phyloP scores from a whole-genome alignment of 148 eudicot species.

The Amaranthus hypochondriacus region DNA sequence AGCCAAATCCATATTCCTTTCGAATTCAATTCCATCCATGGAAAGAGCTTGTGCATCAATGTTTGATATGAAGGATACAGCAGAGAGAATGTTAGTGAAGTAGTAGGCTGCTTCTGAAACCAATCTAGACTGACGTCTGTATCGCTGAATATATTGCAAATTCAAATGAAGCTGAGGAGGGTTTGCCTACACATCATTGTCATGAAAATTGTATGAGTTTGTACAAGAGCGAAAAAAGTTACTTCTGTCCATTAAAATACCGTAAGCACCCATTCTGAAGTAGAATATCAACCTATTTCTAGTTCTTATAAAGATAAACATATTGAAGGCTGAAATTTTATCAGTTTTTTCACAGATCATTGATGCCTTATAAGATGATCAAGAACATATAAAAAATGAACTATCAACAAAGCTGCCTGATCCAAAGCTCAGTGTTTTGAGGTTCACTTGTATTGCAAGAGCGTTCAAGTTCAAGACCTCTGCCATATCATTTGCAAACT shows the following conservation, averaged over 20 bases:
- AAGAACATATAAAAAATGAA: background rate
- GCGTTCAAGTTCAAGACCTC: too few relatives aligned
- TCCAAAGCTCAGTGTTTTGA: too few relatives aligned
- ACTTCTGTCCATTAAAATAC: too few relatives aligned
- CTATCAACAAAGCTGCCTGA: background rate
- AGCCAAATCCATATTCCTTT: constrained; percentile 82
- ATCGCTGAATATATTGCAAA: constrained; percentile 81
- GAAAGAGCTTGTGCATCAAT: constrained; percentile 77
- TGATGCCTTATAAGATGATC: background rate
- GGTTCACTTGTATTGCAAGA: too few relatives aligned
- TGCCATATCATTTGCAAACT: too few relatives aligned
- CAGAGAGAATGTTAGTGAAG: constrained; percentile 95
- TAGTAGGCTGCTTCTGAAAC: constrained; percentile 87
- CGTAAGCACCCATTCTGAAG: too few relatives aligned
- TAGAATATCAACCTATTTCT: background rate
- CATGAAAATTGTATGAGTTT: constrained; percentile 7
- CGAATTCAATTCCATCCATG: constrained; percentile 80
- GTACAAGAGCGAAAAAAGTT: background rate
- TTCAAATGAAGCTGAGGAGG: constrained; percentile 92
- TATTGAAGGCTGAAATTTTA: background rate
- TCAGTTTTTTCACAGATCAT: background rate
- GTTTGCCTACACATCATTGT: constrained; percentile 55
- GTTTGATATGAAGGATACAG: constrained; percentile 72
- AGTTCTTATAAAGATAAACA: background rate
- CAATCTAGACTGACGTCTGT: constrained; percentile 76